Base-by-base conservation (phyloP, 495 filamentous ascomycete genomes). In the Penicillium fimorum region DNA sequence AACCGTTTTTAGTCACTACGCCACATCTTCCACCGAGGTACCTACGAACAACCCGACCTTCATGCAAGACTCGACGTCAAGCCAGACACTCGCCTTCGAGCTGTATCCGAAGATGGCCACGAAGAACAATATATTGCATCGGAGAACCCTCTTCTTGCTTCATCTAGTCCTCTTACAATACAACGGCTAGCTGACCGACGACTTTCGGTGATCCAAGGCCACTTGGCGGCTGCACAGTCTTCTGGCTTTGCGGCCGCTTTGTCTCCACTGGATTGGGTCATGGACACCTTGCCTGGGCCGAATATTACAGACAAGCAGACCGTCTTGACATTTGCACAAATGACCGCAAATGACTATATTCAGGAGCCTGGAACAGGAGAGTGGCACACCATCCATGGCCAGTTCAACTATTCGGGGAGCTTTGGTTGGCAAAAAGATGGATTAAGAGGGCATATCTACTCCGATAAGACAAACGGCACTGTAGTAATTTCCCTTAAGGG, bases 351-450 rank as follows among this genome's bases (percentile, higher is more conserved):
- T 66, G 92, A 95, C 29, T 98, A 98, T 70, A 85, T 92, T 22
- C 75, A 87, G 56, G 82, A 79, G 17, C 85, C 87, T 2, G 79
- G 80, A 8, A 80, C 82, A 35, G 84, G 82, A 5, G 87, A 93
- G 47, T 98, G 94, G 94, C 77, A 92, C 55, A 88, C 93, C 55
- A 84, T 95, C 15, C 82, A 88, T 44, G 80, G 79, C 12, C 82
- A 79, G 2, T 96, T 92, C 73, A 96, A 97, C 68, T 83, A 89
- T 53, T 90, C 91, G 5, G 73, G 79, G 20, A 80, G 83, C 51
- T 98, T 98, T 76, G 94, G 94, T 18, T 98, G 94, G 94, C 80
- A 92, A 68, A 74, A 71, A 17, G 92, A 97, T 72, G 92, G 92
- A 13, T 79, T 98, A 7, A 82, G 95, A 56, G 94, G 94, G 1